Evolutionary conservation across 768 basidiomycete species (phyloP), one percentile per base, ranked within the genome.

Genomic region (Hebeloma cylindrosporum): DNA sequence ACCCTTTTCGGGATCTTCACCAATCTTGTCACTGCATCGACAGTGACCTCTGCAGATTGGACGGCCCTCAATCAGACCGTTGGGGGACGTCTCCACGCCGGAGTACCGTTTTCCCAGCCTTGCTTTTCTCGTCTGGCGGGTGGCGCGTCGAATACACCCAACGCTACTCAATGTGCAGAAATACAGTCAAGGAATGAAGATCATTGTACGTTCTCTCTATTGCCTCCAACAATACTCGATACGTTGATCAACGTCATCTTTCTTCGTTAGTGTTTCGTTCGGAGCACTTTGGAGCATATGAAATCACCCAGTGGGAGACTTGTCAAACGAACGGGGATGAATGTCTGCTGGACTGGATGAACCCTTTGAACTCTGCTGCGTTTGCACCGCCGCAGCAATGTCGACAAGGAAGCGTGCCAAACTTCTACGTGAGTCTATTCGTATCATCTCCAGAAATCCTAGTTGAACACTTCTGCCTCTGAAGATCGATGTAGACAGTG

Each of bases 291-390:
- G 50, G 50, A 20, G 39, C 45, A 3, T 51, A 51, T 34, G 45
- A 51, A 32, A 37, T 43, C 9, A 57, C 71, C 0, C 74, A 81
- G 47, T 80, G 77, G 76, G 80, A 79, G 52, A 76, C 75, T 1
- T 83, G 81, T 54, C 77, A 79, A 56, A 44, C 57, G 7, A 66
- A 64, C 1, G 61, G 64, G 7, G 64, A 70, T n/a, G 68, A 72
- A 26, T 82, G 81, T 51, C 59, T 78, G 2, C 66, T 82, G 7
- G 70, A 78, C 54, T 73, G 54, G 47, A 48, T 50, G 3, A 36
- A 62, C 34, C 66, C 71, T 0, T 47, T 64, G n/a, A 63, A 73
- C 43, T 36, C 56, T 13, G 41, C 40, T 7, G 46, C 61, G 5
- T 59, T 60, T 3, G 59, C 58, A 4, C 56, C 62, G 0, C 67